Base-by-base conservation (phyloP, 2,329 filamentous ascomycete genomes). In the Metarhizium humberi region DNA sequence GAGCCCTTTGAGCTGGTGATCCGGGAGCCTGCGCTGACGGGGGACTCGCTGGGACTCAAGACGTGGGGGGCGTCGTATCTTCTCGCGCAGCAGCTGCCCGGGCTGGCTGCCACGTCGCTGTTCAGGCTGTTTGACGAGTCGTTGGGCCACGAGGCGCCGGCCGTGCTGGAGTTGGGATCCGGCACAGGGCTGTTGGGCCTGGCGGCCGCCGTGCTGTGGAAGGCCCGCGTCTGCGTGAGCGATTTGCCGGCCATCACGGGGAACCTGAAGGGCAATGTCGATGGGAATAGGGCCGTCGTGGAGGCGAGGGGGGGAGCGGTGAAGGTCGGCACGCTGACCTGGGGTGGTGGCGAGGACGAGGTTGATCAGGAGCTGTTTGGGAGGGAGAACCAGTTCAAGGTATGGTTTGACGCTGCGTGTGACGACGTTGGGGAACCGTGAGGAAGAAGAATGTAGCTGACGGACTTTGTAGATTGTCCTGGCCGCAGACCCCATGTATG, bases 31-130 rank as follows among this genome's bases (percentile, higher is more conserved):
- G 85, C 91, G 1, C 76, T 97, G 55, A 95, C 90, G 0, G 88
- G 88, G 6, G 92, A 96, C 69, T 88, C 89, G 57, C 77, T 97
- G 18, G 94, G 94, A 1, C 79, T 95, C 68, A 97, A 99, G 71
- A 99, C 94, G 0, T 97, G 94, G 94, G 90, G 88, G 0, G 92
- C 91, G 0, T 92, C 91, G 0, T 95, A 91, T 65, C 79, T 95
- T 2, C 82, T 97, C 4, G 87, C 92, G 0, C 86, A 82, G 61
- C 83, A 88, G 29, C 79, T 97, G 30, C 74, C 75, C 20, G 65
- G 65, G 13, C 72, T 84, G 43, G 70, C 66, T 7, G 69, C 67
- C 47, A 74, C 69, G 14, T 71, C 73, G 0, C 64, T 83, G 25
- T 73, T 73, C 36, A 71, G 75, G 47, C 61, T 81, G 7, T 71